Evolutionary conservation across 257 asterid genomes (phyloP), one percentile per base, ranked within the genome.

Genomic region (Nicotiana knightiana): DNA sequence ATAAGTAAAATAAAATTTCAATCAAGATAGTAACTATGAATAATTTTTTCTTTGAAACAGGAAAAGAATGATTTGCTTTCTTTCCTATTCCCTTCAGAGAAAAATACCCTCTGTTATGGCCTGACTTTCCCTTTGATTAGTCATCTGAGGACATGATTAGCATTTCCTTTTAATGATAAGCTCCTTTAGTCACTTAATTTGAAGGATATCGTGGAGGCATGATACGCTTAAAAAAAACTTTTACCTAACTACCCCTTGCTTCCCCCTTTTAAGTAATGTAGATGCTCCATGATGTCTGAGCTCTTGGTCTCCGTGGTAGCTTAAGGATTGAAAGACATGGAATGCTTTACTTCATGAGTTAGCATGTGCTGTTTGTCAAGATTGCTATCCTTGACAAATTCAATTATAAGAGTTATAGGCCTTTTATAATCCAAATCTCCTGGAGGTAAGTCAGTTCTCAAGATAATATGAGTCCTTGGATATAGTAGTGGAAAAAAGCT

Each of bases 361-460:
- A 51, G 28, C 15, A 51, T 75, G 46, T 26, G 63, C 26, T 26
- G 9, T 75, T 75, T 75, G 63, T 28, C 28, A 26, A 26, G 63
- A 75, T 75, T 26, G 39, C 80, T 26, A 51, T 75, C 26, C 63
- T 75, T 51, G 61, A 15, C 80, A 75, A 75, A 75, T 75, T 75
- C 46, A 26, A 12, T 51, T 13, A 21, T 32, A 51, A 75, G 46
- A 48, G 80, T 18, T 15, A 15, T 28, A 48, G 5, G 62, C 24
- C 26, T 73, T 16, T 75, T 75, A 53, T 26, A 51, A 75, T 26
- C 79, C 79, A 73, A 48, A 73, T 51, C 80, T 51, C 46, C 18
- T 28, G 24, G 79, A 51, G 17, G 6, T 15, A 75, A 48, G 63
- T 26, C 16, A 51, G 61, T 75, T 75, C 63, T 75, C 79, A 75